Evolutionary conservation across 169 alveolate species (phyloP), one percentile per base, ranked within the genome.

Genomic region (Plasmodium blacklocki): DNA sequence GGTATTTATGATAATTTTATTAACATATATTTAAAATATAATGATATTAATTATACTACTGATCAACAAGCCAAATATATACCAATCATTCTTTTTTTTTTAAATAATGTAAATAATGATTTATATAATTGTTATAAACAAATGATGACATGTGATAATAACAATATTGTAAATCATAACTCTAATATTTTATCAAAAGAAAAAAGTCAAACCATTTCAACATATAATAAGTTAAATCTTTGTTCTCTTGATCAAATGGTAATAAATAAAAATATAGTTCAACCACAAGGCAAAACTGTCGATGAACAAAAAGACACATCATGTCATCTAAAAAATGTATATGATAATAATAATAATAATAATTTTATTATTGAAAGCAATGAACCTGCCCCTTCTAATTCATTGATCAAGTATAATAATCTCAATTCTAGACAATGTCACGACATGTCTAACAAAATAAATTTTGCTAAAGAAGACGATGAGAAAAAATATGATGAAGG

Each of bases 1-100:
- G 89, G 89, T 2, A 76, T 76, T 7, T 76, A 39, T 15, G 89
- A 76, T 14, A 52, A 76, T 15, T 76, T 76, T 58, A 68, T 76
- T 18, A 76, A 76, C 4, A 76, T 64, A n/a, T 76, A 76, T 68
- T 76, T 76, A 21, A 76, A 66, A 49, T 76, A 76, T 43, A 76
- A 76, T 32, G 59, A 68, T 4, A 78, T 78, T n/a, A 26, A 78
- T 23, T 64, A 21, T 21, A 47, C 89, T 5, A 78, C 89, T 6
- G 45, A 64, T 11, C 50, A 78, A 7, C 89, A 78, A 45, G 49
- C 23, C 19, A 78, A 64, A 59, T 64, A 39, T 56, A 78, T 78
- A 15, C 89, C 89, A 18, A 32, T 78, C 2, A 39, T 78, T 3
- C 43, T 78, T 0, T 66, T 50, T 43, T 78, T 78, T 43, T 3